Percentiles rank a stretch among this genome's conserved stretches.
phyloP scores from a whole-genome alignment of 2,329 filamentous ascomycete genomes.

The Ciborinia camelliae region DNA sequence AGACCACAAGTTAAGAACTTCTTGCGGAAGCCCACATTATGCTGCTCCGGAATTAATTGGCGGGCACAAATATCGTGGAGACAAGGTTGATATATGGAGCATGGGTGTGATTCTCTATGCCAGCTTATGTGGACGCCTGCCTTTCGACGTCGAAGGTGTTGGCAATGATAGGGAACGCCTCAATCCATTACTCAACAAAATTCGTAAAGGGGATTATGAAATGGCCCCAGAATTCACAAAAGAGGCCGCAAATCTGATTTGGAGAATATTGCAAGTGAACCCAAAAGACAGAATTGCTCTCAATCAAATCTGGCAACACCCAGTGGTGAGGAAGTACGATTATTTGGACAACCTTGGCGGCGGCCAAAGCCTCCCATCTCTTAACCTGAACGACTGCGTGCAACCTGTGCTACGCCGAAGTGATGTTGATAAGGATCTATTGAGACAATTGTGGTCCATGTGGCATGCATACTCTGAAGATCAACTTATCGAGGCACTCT shows the following conservation, averaged over 20 bases:
- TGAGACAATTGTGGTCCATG: slow-evolving; percentile 82
- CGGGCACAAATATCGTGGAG: slow-evolving; percentile 73
- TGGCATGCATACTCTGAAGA: slow-evolving; percentile 84
- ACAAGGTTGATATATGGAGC: slow-evolving; percentile 91
- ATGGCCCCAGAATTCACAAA: slow-evolving; percentile 60
- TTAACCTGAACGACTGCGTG: slow-evolving; percentile 59
- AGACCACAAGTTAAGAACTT: slow-evolving; percentile 76
- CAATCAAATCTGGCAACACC: slow-evolving; percentile 79
- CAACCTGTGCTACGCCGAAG: slow-evolving; percentile 56
- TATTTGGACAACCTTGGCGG: slow-evolving; percentile 57
- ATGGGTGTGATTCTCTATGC: slow-evolving; percentile 87
- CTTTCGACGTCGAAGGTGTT: slow-evolving; percentile 61
- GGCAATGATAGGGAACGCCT: slow-evolving; percentile 41
- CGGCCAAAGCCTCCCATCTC: slow-evolving; percentile 48
- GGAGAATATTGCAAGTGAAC: slow-evolving; percentile 72
- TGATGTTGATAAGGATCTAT: slow-evolving; percentile 75
- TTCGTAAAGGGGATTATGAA: slow-evolving; percentile 57
- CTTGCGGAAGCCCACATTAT: slow-evolving; percentile 95
- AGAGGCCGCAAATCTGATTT: slow-evolving; percentile 75
- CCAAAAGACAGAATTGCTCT: slow-evolving; percentile 78
- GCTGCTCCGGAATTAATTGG: slow-evolving; percentile 88
- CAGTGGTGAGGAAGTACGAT: slow-evolving; percentile 80
- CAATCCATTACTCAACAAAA: slow-evolving; percentile 57
- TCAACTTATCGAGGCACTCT: slow-evolving; percentile 66
- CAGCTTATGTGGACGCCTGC: slow-evolving; percentile 76